phyloP scores from a whole-genome alignment of 192 early-diverging fungal genomes.

The Phycomyces nitens region DNA sequence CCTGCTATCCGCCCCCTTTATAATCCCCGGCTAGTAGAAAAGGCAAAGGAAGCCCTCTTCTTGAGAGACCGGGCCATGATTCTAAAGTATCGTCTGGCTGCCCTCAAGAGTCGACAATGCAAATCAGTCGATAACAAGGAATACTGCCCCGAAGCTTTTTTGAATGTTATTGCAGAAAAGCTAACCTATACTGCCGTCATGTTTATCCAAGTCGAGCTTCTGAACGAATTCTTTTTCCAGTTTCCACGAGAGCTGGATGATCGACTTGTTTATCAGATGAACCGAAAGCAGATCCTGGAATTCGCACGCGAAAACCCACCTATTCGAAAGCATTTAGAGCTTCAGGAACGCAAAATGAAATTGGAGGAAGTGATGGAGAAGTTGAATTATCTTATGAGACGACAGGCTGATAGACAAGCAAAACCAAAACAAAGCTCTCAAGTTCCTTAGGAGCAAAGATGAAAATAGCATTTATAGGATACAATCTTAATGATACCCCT shows the following conservation, averaged over 20 bases:
- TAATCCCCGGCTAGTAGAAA: conserved; percentile 68
- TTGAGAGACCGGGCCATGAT: conserved; percentile 74
- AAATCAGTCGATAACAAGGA: conserved; percentile 71
- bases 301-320: conserved; percentile 89
- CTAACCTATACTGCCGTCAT: conserved; percentile 90
- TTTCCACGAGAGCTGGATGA: conserved; percentile 93
- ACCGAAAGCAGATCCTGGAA: conserved; percentile 68
- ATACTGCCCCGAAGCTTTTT: conserved; percentile 91
- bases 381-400: conserved; percentile 52
- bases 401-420: conserved; percentile 47
- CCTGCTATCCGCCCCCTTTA: conserved; percentile 55
- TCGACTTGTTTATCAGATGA: conserved; percentile 82
- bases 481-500: too few relatives aligned
- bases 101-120: conserved; percentile 79
- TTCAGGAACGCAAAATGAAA: conserved; percentile 80
- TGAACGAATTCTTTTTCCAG: conserved; percentile 99
- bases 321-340: conserved; percentile 77
- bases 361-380: conserved; percentile 77
- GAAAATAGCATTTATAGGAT: neutral
- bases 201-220: conserved; percentile 95
- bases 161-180: conserved; percentile 92
- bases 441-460: neutral
- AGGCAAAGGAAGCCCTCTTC: conserved; percentile 76
- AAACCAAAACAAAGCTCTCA: neutral
- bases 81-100: conserved; percentile 74